Base-by-base conservation (phyloP, 768 basidiomycete genomes). In the Leccinellum rugosiceps region DNA sequence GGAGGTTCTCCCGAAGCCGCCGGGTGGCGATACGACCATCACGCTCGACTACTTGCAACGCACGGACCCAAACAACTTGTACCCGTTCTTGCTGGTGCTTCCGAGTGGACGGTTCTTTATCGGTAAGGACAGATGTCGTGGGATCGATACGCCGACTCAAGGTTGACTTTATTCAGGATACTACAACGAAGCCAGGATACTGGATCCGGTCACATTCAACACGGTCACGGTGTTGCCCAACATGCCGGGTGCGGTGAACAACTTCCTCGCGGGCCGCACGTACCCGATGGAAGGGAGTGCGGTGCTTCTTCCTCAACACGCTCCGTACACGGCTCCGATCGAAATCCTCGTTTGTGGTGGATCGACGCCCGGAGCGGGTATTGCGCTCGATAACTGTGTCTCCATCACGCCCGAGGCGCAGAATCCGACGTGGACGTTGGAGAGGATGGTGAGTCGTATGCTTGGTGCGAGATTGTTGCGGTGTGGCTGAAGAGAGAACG, bases 31-130 rank as follows among this genome's bases (percentile, higher is more conserved):
- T 50, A 90, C 88, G 0, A 74, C 76, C 10, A 55, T 87, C 51
- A 76, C 82, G 50, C 77, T 91, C 52, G 84, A 87, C 58, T 90
- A 83, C 76, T 75, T 91, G 31, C 67, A 75, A 34, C 78, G 88
- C 31, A 91, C 90, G 5, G 86, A 92, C 65, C 90, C 90, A 1
- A 84, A 88, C 66, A 91, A 91, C 63, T 69, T 92, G 50, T 92
- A 92, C 64, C 90, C 90, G 1, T 92, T 89, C 76, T 72, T 92
- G 30, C 70, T 86, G 55, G 78, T 90, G 8, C 78, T 92, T 15
- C 89, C 90, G 0, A 84, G 84, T 45, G 82, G 82, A 2, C 78
- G 79, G 38, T 72, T 92, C 63, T 91, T 92, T 66, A 78, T 88
- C 46, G 86, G 89, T 87, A 53, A 81, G 72, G 10, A 34, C n/a